Percentiles rank a stretch among this genome's conserved stretches.
phyloP scores from a whole-genome alignment of 1,139 yeast species.

The Geotrichum carabidarum region DNA sequence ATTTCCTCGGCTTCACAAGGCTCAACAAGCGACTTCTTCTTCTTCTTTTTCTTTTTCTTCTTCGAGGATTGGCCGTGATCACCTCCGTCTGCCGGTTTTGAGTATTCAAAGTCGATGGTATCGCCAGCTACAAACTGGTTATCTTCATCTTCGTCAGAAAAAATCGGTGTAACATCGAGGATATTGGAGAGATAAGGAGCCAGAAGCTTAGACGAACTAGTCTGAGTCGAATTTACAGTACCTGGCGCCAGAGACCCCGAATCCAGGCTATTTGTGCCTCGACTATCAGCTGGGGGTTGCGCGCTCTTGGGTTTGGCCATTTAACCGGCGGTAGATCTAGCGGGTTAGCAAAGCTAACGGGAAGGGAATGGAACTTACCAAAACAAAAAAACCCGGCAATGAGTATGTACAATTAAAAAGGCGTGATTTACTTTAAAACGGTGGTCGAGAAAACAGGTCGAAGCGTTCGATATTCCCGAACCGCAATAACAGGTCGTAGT shows the following conservation, averaged over 20 bases:
- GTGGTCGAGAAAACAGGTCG: too few relatives aligned
- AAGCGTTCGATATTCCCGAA: background rate
- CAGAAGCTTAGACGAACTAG: background rate
- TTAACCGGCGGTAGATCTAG: constrained; percentile 2
- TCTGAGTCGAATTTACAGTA: background rate
- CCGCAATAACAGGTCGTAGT: background rate
- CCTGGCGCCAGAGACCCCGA: background rate
- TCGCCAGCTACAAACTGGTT: constrained; percentile 47
- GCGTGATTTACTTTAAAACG: too few relatives aligned
- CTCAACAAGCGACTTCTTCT: constrained; percentile 38
- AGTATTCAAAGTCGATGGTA: constrained; percentile 57
- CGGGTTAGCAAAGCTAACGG: background rate
- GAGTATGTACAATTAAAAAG: background rate
- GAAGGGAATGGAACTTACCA: background rate
- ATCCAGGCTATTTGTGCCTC: background rate
- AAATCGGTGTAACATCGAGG: constrained; percentile 5
- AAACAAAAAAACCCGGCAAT: background rate
- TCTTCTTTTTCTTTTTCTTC: constrained; percentile 52
- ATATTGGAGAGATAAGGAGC: constrained; percentile 7
- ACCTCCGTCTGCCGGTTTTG: constrained; percentile 29
- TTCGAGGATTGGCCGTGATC: constrained; percentile 26
- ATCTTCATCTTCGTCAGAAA: constrained; percentile 25
- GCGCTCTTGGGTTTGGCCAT: constrained; percentile 12
- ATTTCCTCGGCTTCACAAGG: background rate
- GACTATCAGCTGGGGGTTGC: constrained; percentile 4